phyloP scores from a whole-genome alignment of 75 land plant genomes.

The Pinus albicaulis region DNA sequence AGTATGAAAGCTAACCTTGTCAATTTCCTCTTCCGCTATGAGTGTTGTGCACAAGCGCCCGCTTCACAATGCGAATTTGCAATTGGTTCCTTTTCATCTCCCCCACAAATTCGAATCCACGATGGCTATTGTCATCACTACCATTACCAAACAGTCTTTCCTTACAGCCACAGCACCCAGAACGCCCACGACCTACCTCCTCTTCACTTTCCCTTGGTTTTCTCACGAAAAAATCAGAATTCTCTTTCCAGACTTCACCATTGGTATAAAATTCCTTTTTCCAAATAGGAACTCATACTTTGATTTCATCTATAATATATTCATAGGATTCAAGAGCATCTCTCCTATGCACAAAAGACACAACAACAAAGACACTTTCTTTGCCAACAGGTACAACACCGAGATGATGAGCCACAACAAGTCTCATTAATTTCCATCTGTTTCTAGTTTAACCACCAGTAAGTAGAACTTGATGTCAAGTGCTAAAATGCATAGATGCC shows the following conservation, averaged over 20 bases:
- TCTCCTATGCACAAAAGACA: slow-evolving; percentile 74
- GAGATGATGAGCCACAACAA: slow-evolving; percentile 71
- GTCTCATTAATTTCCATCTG: slow-evolving; percentile 42
- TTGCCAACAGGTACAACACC: slow-evolving; percentile 79
- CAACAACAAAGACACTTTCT: slow-evolving; percentile 85
- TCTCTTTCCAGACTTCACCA: slow-evolving; percentile 98
- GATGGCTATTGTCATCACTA: background rate
- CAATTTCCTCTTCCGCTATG: too few relatives aligned
- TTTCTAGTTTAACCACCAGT: too few relatives aligned
- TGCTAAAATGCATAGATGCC: too few relatives aligned
- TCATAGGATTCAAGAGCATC: slow-evolving; percentile 82
- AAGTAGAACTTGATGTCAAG: too few relatives aligned
- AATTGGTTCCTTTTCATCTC: too few relatives aligned
- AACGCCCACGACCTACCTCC: background rate
- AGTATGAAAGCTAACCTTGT: too few relatives aligned
- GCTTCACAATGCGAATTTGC: too few relatives aligned
- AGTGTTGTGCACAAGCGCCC: too few relatives aligned
- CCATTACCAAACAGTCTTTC: slow-evolving; percentile 6
- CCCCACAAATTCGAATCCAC: too few relatives aligned
- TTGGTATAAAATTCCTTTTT: slow-evolving; percentile 90
- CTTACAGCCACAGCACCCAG: slow-evolving; percentile 1
- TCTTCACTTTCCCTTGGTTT: slow-evolving; percentile 22
- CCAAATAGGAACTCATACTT: slow-evolving; percentile 95
- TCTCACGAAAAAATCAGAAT: slow-evolving; percentile 65
- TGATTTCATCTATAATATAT: slow-evolving; percentile 84